Percentiles rank a stretch among this genome's conserved stretches.
These are phyloP conservation scores for Diaporthe capsici DNA, from an alignment of 2,329 filamentous ascomycete genomes.

Conservation along the genomic window DNA sequence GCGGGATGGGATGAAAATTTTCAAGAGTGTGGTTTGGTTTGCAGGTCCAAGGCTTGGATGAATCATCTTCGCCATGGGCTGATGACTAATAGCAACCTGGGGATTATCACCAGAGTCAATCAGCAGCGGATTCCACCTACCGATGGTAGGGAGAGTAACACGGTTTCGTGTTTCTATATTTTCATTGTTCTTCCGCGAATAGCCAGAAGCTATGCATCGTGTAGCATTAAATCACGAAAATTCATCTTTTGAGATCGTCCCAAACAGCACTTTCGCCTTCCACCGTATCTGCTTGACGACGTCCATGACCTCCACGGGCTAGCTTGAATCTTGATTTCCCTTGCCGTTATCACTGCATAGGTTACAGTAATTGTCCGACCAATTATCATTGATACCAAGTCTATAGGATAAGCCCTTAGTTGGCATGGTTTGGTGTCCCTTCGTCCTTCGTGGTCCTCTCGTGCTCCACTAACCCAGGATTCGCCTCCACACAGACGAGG, in stretches of 20 bases:
- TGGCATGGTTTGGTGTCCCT: background rate
- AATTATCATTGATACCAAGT: too few species aligned
- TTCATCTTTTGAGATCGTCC: too few species aligned
- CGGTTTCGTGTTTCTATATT: background rate
- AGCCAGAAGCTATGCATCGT: background rate
- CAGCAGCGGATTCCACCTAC: background rate
- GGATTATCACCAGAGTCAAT: background rate
- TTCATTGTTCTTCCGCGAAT: fast-evolving
- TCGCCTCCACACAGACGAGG: too few species aligned
- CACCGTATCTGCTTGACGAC: background rate
- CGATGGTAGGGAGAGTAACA: too few species aligned
- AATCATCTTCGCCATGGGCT: background rate
- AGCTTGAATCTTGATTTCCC: background rate
- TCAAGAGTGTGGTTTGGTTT: background rate
- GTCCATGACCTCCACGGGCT: conserved; percentile 48
- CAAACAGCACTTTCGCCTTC: background rate
- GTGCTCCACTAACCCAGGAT: background rate
- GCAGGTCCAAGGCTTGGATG: background rate
- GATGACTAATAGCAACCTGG: conserved; percentile 1
- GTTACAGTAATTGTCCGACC: background rate
- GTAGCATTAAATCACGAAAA: background rate
- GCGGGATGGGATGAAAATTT: background rate
- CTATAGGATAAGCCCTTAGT: too few species aligned
- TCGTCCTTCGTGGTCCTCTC: background rate
- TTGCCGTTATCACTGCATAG: background rate